Conservation (phyloP, 2,329 filamentous ascomycete genomes). For the Monilinia laxa region DNA sequence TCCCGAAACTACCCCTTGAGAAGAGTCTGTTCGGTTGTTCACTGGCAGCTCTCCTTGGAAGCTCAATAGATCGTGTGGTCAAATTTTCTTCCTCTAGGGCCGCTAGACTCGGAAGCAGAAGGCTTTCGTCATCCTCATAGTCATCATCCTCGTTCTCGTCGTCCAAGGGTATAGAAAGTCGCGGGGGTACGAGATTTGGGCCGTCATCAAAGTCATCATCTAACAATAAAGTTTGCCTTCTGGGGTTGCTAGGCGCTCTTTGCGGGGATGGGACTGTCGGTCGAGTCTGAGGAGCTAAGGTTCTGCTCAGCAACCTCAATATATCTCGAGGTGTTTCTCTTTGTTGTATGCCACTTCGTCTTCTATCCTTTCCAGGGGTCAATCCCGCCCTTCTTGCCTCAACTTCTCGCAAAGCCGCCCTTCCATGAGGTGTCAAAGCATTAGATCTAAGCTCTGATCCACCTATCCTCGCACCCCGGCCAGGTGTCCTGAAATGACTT, state of each 20-base stretch:
- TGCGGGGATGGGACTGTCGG: slow-evolving; percentile 38
- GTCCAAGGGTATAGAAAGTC: slow-evolving; percentile 55
- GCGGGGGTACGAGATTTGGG: slow-evolving; percentile 50
- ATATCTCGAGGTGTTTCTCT: slow-evolving; percentile 56
- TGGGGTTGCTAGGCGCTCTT: slow-evolving; percentile 22
- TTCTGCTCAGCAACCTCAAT: slow-evolving; percentile 54
- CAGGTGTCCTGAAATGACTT: slow-evolving; percentile 35
- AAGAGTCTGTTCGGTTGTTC: slow-evolving; percentile 49
- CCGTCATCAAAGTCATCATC: slow-evolving; percentile 45
- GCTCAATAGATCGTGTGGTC: slow-evolving; percentile 59
- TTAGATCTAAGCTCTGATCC: slow-evolving; percentile 35
- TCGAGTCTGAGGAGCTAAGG: slow-evolving; percentile 49
- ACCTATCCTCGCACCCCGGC: slow-evolving; percentile 26
- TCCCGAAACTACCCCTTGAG: slow-evolving; percentile 51
- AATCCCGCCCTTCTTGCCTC: slow-evolving; percentile 59
- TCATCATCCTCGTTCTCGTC: slow-evolving; percentile 52
- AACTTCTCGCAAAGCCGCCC: slow-evolving; percentile 58
- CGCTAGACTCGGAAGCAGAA: slow-evolving; percentile 55
- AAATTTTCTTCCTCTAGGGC: slow-evolving; percentile 57
- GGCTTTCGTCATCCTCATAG: slow-evolving; percentile 48
- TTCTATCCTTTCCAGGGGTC: slow-evolving; percentile 58
- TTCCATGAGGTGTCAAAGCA: slow-evolving; percentile 56
- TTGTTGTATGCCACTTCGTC: slow-evolving; percentile 57
- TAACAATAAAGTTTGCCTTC: slow-evolving; percentile 29
- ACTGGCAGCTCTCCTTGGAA: slow-evolving; percentile 53